Evolutionary conservation across 2,329 filamentous ascomycete genomes (phyloP), one percentile per base, ranked within the genome.

Genomic region (Fusarium virguliforme): DNA sequence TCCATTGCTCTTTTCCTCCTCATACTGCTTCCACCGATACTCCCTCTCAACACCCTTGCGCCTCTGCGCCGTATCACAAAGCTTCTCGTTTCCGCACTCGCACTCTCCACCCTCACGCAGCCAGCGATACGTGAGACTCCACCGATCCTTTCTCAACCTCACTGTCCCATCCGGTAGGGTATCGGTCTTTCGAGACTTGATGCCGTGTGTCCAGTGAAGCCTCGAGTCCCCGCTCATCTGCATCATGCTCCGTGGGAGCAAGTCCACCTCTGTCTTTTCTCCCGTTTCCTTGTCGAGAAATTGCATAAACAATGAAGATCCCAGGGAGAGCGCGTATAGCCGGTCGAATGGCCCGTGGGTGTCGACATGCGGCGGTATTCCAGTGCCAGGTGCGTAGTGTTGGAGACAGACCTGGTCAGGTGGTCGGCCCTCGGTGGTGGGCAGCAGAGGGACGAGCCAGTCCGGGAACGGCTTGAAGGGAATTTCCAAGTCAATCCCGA

Each of bases 301-400:
- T 65, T 83, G 80, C 83, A 86, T 86, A n/a, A 81, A 65, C 1
- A 85, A 75, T 0, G 82, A 79, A 0, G 79, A 75, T 0, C 84
- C 84, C 1, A 85, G 79, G 0, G 83, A 85, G 1, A 86, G 71
- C 10, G 82, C 78, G 62, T 85, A 86, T 3, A 86, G 79, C 70
- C 85, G 82, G 62, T 82, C 83, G 34, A 81, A 83, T 1, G 81
- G 78, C 9, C 78, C 78, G 76, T 89, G 88, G 4, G 88, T 88
- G 77, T 90, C 88, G 59, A 87, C 87, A 71, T 90, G 88, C 0
- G 88, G 88, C 9, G 88, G 88, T 70, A 90, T 90, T 2, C 88
- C 88, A 0, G 85, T 81, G 6, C 88, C 88, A 0, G 88, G 88
- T 0, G 88, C 85, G 73, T 90, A 90, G 74, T 89, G 85, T 77